Percentiles rank a stretch among this genome's conserved stretches.
Evolutionary conservation across 768 basidiomycete species (phyloP).

Genomic region (Roridomyces roridus): DNA sequence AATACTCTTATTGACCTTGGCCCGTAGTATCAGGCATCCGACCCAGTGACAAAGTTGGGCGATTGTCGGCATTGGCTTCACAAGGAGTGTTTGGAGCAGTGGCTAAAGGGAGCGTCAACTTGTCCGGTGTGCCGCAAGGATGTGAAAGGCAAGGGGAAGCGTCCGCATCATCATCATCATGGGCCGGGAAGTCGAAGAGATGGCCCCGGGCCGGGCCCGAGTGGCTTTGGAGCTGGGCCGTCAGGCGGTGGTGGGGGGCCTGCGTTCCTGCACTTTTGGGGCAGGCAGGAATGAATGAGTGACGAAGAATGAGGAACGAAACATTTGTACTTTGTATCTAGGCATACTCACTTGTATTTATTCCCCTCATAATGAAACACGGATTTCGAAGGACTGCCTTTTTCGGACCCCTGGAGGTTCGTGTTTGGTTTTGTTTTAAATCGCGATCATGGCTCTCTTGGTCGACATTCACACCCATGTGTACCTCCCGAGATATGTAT

Average conservation of each 20-base stretch:
- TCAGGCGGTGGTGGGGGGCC: not conserved
- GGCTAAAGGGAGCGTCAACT: slow-evolving; percentile 76
- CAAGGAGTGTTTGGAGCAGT: slow-evolving; percentile 81
- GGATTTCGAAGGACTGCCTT: no score
- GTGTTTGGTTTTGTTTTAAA: not conserved
- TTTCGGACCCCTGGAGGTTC: not conserved
- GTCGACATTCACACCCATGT: slow-evolving; percentile 90
- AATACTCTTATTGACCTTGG: slow-evolving; percentile 5
- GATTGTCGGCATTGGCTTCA: slow-evolving; percentile 86
- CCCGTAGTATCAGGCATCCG: slow-evolving; percentile 65
- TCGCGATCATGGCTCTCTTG: slow-evolving; percentile 34
- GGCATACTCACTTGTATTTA: not conserved
- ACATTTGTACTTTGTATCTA: no score
- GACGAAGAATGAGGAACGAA: no score
- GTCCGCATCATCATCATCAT: slow-evolving; percentile 4
- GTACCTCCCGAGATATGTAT: slow-evolving; percentile 80
- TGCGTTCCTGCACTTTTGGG: no score
- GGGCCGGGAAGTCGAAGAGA: slow-evolving; percentile 8
- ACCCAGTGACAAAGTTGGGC: slow-evolving; percentile 67
- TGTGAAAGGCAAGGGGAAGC: slow-evolving; percentile 40
- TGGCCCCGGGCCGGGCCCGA: slow-evolving; percentile 2
- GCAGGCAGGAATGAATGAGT: no score
- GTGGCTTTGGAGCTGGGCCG: slow-evolving; percentile 1
- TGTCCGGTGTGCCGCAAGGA: slow-evolving; percentile 83
- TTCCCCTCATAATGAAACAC: not conserved